Evolutionary conservation across 805 yeast species (phyloP), one percentile per base, ranked within the genome.

Genomic region (Kuraishia molischiana): DNA sequence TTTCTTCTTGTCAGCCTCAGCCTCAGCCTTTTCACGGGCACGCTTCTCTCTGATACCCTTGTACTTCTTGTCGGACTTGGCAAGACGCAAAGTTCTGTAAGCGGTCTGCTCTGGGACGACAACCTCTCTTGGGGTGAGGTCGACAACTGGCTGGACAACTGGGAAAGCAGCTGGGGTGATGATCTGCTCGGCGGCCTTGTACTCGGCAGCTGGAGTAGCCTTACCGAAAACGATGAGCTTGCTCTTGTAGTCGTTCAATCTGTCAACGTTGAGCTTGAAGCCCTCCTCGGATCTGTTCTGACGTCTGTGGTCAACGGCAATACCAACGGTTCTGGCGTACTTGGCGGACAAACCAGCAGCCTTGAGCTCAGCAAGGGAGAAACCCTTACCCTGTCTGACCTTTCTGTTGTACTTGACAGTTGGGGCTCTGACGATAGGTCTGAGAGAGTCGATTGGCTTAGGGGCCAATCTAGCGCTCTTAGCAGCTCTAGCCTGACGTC

Each of bases 281-380:
- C 84, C 87, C 77, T 89, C 98, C 59, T 84, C 84, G 59, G 89
- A 80, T 77, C 85, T 89, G 95, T 92, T 92, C 67, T 82, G 90
- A 76, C 98, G 89, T 80, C 98, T 90, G 90, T 85, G 95, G 78
- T 92, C 98, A 63, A 90, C 97, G 58, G 98, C 86, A 62, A 92
- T 85, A 71, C 98, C 98, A 59, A 92, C 69, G 62, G 97, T 83
- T 82, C 95, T 87, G 66, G 98, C 98, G 74, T 85, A 86, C 69
- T 87, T 85, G 53, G 87, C 71, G 59, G 89, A 70, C 61, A 85
- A 77, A 63, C 95, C 96, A 66, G 85, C 97, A 66, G 96, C 96
- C 79, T 90, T 90, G 62, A 92, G 70, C 81, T 92, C 98, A 67
- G 94, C 94, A 54, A 89, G 76, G 58, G 97, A 76, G 85, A 92